Evolutionary conservation across 805 yeast genomes (phyloP).

Genomic region (Candida alai): DNA sequence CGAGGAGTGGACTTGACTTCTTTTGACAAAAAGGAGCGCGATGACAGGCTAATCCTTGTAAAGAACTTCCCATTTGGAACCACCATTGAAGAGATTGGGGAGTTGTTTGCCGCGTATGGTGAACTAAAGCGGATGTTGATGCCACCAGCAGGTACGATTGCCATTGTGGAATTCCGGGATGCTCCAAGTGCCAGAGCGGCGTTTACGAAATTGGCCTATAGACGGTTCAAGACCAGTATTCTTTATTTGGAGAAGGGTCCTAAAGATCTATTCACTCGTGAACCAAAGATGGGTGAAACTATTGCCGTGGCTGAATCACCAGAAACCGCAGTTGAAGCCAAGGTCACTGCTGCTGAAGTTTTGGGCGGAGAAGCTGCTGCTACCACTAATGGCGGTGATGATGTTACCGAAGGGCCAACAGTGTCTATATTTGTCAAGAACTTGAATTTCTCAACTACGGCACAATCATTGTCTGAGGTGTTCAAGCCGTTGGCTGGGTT

Average conservation of each 20-base stretch:
- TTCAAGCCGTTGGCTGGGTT: slow-evolving; percentile 79
- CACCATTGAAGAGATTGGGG: slow-evolving; percentile 72
- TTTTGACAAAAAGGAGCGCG: slow-evolving; percentile 64
- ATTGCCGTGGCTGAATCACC: slow-evolving; percentile 20
- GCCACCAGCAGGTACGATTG: slow-evolving; percentile 97
- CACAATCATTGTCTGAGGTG: slow-evolving; percentile 48
- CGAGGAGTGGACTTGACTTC: slow-evolving; percentile 81
- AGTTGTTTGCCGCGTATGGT: slow-evolving; percentile 77
- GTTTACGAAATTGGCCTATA: slow-evolving; percentile 79
- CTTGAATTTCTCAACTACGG: slow-evolving; percentile 77
- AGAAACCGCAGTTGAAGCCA: slow-evolving; percentile 42
- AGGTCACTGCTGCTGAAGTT: slow-evolving; percentile 42
- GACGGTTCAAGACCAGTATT: slow-evolving; percentile 83
- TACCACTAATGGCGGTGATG: slow-evolving; percentile 34
- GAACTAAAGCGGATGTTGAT: slow-evolving; percentile 73
- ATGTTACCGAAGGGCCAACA: slow-evolving; percentile 61
- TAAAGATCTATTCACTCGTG: slow-evolving; percentile 65
- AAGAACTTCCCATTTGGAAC: slow-evolving; percentile 93
- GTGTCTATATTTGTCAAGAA: slow-evolving; percentile 90
- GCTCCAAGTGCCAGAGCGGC: slow-evolving; percentile 84
- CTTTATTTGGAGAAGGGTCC: slow-evolving; percentile 95
- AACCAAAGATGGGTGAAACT: slow-evolving; percentile 41
- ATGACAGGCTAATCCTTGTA: slow-evolving; percentile 75
- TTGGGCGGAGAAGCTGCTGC: slow-evolving; percentile 25
- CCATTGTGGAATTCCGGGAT: slow-evolving; percentile 85